Percentiles rank a stretch among this genome's conserved stretches.
phyloP scores from a whole-genome alignment of 345 rosid genomes.

The Camelina sativa region DNA sequence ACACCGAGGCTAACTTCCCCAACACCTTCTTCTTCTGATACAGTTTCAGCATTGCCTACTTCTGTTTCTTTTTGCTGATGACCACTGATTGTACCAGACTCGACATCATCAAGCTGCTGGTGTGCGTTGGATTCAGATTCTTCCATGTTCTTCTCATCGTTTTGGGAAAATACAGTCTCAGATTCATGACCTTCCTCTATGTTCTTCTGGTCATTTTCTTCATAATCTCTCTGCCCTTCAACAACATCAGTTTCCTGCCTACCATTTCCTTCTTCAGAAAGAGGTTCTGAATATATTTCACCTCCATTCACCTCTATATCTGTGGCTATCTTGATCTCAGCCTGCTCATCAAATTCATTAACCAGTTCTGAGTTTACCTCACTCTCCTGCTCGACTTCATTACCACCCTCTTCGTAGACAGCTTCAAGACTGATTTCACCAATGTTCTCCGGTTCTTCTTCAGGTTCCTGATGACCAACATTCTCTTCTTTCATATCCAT shows the following conservation, averaged over 20 bases:
- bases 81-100: slow-evolving; percentile 27
- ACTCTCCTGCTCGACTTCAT: slow-evolving; percentile 17
- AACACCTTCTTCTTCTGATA: slow-evolving; percentile 17
- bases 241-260: slow-evolving; percentile 20
- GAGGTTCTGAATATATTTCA: slow-evolving; percentile 14
- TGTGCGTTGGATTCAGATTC: slow-evolving; percentile 11
- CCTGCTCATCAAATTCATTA: slow-evolving; percentile 21
- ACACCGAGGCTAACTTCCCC: slow-evolving; percentile 13
- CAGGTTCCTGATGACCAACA: slow-evolving; percentile 12
- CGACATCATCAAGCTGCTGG: slow-evolving; percentile 10
- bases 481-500: slow-evolving; percentile 23
- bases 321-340: slow-evolving; percentile 30
- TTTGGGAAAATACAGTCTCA: slow-evolving; percentile 6
- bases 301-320: slow-evolving; percentile 21
- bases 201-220: slow-evolving; percentile 38
- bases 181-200: slow-evolving; percentile 20
- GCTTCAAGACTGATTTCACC: slow-evolving; percentile 21
- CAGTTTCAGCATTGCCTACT: slow-evolving; percentile 19
- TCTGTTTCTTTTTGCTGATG: slow-evolving; percentile 19
- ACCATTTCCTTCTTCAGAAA: slow-evolving; percentile 26
- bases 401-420: slow-evolving; percentile 11
- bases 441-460: slow-evolving; percentile 14
- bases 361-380: slow-evolving; percentile 17
- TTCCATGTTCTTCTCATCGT: slow-evolving; percentile 36
- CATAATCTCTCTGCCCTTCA: slow-evolving; percentile 36